Percentiles rank a stretch among this genome's conserved stretches.
These are phyloP conservation scores for Pseudogymnoascus sp. DNA, from an alignment of 2,329 filamentous ascomycete species.

Conservation along the genomic window DNA sequence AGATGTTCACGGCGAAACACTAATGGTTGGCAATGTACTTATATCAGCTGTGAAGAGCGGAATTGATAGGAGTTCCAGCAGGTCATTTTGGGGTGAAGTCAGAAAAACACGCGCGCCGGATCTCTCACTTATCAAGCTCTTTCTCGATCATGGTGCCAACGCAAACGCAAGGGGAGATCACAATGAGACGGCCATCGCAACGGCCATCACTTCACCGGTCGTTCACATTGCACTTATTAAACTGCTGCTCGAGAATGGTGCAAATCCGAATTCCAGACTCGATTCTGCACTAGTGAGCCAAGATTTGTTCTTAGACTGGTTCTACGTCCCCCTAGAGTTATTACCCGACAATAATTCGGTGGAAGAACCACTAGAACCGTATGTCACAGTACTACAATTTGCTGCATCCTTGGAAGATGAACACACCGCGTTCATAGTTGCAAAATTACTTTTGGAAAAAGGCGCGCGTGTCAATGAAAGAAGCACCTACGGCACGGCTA, in stretches of 20 bases:
- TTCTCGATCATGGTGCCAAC: not conserved
- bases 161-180: not conserved
- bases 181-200: not conserved
- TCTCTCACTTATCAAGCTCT: not conserved
- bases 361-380: not conserved
- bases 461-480: slow-evolving; percentile 4
- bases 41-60: not conserved
- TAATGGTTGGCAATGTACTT: not conserved
- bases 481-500: not conserved
- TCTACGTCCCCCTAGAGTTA: not conserved
- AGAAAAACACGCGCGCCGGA: too few species aligned
- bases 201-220: not conserved
- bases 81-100: not conserved
- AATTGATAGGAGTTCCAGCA: too few species aligned
- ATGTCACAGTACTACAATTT: not conserved
- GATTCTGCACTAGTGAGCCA: too few species aligned
- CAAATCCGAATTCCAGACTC: not conserved
- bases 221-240: not conserved
- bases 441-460: not conserved
- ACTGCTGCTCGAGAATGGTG: not conserved
- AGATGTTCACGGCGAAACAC: not conserved
- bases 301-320: too few species aligned
- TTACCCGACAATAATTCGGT: not conserved
- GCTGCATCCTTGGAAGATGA: not conserved
- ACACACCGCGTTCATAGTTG: not conserved